These are phyloP conservation scores for Penicillium fuscoglaucum DNA, from an alignment of 2,329 filamentous ascomycete genomes.

Conservation along the genomic window DNA sequence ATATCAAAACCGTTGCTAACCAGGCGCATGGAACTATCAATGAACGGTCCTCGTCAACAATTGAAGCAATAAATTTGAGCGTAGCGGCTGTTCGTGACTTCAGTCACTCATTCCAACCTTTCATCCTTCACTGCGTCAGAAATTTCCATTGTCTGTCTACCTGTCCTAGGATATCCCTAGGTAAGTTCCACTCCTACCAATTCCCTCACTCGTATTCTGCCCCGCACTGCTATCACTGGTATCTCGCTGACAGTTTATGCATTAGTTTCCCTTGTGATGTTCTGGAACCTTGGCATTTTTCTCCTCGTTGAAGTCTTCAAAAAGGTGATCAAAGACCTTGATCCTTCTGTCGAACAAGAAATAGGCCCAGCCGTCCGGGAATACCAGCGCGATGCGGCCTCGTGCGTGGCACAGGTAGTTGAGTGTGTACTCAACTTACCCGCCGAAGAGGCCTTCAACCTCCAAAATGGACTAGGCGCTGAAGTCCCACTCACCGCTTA, in stretches of 20 bases:
- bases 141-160: slow-evolving; percentile 15
- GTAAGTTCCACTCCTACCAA: slow-evolving; percentile 1
- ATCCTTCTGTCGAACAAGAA: not conserved
- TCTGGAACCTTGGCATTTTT: slow-evolving; percentile 26
- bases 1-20: slow-evolving; percentile 8
- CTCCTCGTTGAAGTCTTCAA: slow-evolving; percentile 16
- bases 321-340: not conserved
- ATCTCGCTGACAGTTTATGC: not conserved
- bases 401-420: slow-evolving; percentile 14
- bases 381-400: slow-evolving; percentile 10
- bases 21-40: not conserved
- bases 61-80: not conserved
- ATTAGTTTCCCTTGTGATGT: slow-evolving; percentile 18
- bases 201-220: not conserved
- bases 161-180: slow-evolving; percentile 16
- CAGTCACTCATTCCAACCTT: slow-evolving; percentile 13
- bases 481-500: slow-evolving; percentile 24
- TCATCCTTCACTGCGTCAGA: slow-evolving; percentile 14
- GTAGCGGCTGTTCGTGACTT: slow-evolving; percentile 8
- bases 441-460: slow-evolving; percentile 18
- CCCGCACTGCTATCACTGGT: too few relatives aligned
- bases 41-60: not conserved
- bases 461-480: slow-evolving; percentile 23
- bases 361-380: not conserved
- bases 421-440: slow-evolving; percentile 16